These are phyloP conservation scores for Populus tremula DNA, from an alignment of 345 rosid genomes.

Conservation along the genomic window DNA sequence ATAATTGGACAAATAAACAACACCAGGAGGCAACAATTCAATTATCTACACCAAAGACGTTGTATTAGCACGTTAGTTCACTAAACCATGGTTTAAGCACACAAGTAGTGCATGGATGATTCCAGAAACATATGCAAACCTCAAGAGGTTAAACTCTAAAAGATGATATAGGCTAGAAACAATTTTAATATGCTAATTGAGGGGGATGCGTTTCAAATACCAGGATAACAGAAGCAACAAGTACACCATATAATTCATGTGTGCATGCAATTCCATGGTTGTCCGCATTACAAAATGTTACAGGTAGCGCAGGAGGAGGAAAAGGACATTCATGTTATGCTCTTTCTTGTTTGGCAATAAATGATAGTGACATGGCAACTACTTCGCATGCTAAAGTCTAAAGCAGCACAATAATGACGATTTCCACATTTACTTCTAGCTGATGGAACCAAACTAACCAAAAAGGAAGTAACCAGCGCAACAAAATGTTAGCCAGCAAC, in stretches of 20 bases:
- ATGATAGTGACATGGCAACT: slow-evolving; percentile 49
- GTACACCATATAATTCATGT: slow-evolving; percentile 19
- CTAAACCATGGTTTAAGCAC: neutral
- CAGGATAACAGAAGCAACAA: slow-evolving; percentile 18
- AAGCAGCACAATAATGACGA: slow-evolving; percentile 38
- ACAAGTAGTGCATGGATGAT: slow-evolving; percentile 6
- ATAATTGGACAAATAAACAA: neutral
- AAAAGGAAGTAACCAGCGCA: slow-evolving; percentile 16
- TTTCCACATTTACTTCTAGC: slow-evolving; percentile 29
- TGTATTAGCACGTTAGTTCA: slow-evolving; percentile 7
- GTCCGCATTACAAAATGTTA: slow-evolving; percentile 23
- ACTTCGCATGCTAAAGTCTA: slow-evolving; percentile 41
- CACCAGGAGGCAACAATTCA: neutral
- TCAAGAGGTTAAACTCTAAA: neutral
- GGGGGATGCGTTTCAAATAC: slow-evolving; percentile 13
- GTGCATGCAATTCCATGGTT: slow-evolving; percentile 21
- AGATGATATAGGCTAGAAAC: neutral
- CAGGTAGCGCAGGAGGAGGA: slow-evolving; percentile 18
- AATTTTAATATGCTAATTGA: neutral
- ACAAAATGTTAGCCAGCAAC: slow-evolving; percentile 16
- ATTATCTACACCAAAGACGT: neutral
- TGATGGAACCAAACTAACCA: slow-evolving; percentile 28
- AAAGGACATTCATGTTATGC: slow-evolving; percentile 25
- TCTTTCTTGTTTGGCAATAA: slow-evolving; percentile 25
- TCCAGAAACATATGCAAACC: slow-evolving; percentile 2